These are phyloP conservation scores for Aspergillus ustus DNA, from an alignment of 2,329 filamentous ascomycete genomes.

Conservation along the genomic window DNA sequence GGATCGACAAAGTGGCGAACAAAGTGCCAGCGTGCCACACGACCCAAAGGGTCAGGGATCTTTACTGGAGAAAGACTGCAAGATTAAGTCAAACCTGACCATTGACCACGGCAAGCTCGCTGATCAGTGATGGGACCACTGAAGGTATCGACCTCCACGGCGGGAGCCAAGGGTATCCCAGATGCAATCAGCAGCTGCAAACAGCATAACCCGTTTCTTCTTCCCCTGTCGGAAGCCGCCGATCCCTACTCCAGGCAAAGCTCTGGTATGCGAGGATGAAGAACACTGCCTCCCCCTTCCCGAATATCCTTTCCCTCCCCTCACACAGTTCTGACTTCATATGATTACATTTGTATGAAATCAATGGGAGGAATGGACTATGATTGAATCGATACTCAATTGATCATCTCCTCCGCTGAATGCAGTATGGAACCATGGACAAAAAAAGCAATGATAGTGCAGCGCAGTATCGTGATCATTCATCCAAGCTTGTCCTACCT, in stretches of 20 bases:
- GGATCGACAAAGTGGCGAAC: constrained; percentile 7
- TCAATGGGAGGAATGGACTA: not conserved
- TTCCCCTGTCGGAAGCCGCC: constrained; percentile 17
- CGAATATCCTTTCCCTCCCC: not conserved
- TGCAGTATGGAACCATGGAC: constrained; percentile 2
- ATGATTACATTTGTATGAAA: not conserved
- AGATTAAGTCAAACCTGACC: not conserved
- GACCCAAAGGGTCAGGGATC: not conserved
- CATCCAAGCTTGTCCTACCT: constrained; percentile 14
- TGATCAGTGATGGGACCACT: not conserved
- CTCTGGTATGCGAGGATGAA: constrained; percentile 23
- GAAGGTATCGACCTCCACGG: not conserved
- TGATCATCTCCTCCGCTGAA: not conserved
- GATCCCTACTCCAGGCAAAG: constrained; percentile 23
- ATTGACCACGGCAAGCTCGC: not conserved
- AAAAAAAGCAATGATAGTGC: constrained; percentile 4
- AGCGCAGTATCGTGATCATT: constrained; percentile 11
- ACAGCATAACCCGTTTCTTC: constrained; percentile 15
- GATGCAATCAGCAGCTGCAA: constrained; percentile 24
- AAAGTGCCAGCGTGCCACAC: constrained; percentile 1
- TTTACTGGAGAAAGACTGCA: not conserved
- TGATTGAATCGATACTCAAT: not conserved
- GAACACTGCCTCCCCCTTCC: constrained; percentile 28
- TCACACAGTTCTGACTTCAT: not conserved
- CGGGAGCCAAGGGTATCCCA: constrained; percentile 9